phyloP scores from a whole-genome alignment of 164 flowering plant species.

The Paratinospora sagittata region DNA sequence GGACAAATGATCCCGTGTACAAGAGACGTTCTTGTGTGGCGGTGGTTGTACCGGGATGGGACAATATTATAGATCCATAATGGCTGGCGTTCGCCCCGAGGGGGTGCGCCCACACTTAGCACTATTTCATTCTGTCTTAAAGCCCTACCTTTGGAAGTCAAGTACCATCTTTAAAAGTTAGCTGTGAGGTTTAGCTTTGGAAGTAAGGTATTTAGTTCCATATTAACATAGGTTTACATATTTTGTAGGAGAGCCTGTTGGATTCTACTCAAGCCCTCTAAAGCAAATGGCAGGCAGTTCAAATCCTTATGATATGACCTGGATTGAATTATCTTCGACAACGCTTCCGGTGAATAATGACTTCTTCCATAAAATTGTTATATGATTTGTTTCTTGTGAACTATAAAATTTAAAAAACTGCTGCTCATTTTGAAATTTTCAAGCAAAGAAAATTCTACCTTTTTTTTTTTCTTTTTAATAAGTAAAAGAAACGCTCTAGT shows the following conservation, averaged over 20 bases:
- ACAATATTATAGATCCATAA: too few species aligned
- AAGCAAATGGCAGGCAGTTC: constrained; percentile 38
- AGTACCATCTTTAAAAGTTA: not conserved
- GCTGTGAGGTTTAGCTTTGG: not conserved
- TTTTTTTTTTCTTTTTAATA: not conserved
- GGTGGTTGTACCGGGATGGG: too few species aligned
- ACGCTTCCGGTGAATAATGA: constrained; percentile 36
- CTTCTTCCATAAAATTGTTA: constrained; percentile 6
- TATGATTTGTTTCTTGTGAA: not conserved
- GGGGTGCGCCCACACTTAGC: too few species aligned
- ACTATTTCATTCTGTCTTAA: too few species aligned
- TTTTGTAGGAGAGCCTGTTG: constrained; percentile 59
- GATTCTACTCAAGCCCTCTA: constrained; percentile 59
- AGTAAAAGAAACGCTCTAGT: not conserved
- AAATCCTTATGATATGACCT: constrained; percentile 29
- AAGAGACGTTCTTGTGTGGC: too few species aligned
- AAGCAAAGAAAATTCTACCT: too few species aligned
- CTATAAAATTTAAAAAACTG: too few species aligned
- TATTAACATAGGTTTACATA: not conserved
- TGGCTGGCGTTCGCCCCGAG: too few species aligned
- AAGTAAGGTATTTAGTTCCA: not conserved
- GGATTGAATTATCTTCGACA: constrained; percentile 56
- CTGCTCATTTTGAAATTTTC: too few species aligned
- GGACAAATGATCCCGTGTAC: too few species aligned
- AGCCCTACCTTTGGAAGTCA: too few species aligned